A percentile compares a stretch with the other conserved stretches of the same genome.
phyloP scores from a whole-genome alignment of 306 rosid genomes.

The Corylus heterophylla region DNA sequence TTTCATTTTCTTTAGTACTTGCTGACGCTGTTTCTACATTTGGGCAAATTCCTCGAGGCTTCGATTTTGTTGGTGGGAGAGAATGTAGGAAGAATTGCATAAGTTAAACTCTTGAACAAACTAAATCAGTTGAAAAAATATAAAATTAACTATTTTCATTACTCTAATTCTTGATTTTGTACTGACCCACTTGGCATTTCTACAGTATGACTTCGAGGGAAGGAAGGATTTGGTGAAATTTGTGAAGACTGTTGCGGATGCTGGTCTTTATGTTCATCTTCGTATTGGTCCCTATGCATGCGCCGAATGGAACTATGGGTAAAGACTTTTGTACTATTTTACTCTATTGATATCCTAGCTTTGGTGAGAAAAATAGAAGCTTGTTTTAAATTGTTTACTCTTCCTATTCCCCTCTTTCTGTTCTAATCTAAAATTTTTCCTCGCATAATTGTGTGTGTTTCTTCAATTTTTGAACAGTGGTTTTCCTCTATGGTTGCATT shows the following conservation, averaged over 20 bases:
- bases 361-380: background rate
- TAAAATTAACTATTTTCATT: no score
- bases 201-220: slow-evolving; percentile 79
- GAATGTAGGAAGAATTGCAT: no score
- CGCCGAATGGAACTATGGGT: slow-evolving; percentile 99
- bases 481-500: slow-evolving; percentile 89
- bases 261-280: slow-evolving; percentile 80
- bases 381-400: no score
- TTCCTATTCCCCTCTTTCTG: background rate
- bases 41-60: slow-evolving; percentile 1
- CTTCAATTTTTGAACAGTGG: slow-evolving; percentile 56
- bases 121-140: no score
- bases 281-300: slow-evolving; percentile 96
- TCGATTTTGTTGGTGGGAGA: no score
- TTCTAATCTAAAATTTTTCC: background rate
- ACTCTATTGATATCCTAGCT: background rate
- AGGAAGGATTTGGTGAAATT: slow-evolving; percentile 73
- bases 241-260: slow-evolving; percentile 75
- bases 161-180: background rate
- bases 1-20: background rate
- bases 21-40: slow-evolving; percentile 13
- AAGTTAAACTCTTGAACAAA: background rate
- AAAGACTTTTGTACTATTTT: background rate
- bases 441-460: slow-evolving; percentile 1
- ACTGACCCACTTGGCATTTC: slow-evolving; percentile 15